Percentiles rank a stretch among this genome's conserved stretches.
phyloP scores from a whole-genome alignment of 352 stramenopile genomes.

The Phytophthora boehmeriae region DNA sequence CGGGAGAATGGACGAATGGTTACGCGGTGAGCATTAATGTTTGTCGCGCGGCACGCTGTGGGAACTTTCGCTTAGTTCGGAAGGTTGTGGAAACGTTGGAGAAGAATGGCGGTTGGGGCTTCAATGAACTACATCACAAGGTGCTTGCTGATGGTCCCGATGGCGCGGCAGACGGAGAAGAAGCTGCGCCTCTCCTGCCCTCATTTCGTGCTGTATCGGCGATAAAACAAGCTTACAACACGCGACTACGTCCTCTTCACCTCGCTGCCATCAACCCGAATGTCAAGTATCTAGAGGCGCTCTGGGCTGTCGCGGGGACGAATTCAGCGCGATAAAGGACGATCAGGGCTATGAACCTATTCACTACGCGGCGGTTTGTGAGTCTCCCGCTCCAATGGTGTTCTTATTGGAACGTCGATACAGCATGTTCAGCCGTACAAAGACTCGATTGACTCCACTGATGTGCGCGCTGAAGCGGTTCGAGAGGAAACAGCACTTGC shows the following conservation, averaged over 20 bases:
- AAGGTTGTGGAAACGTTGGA: slow-evolving; percentile 64
- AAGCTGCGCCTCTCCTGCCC: slow-evolving; percentile 33
- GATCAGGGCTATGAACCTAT: slow-evolving; percentile 65
- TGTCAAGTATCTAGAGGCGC: slow-evolving; percentile 56
- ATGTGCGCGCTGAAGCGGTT: slow-evolving; percentile 52
- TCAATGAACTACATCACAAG: slow-evolving; percentile 65
- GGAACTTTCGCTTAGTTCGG: slow-evolving; percentile 50
- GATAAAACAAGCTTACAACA: slow-evolving; percentile 70
- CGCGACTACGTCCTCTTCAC: slow-evolving; percentile 70
- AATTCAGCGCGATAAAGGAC: slow-evolving; percentile 59
- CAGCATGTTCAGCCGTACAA: slow-evolving; percentile 63
- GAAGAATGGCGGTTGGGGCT: slow-evolving; percentile 56
- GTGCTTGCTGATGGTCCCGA: slow-evolving; percentile 53
- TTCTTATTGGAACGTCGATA: slow-evolving; percentile 67
- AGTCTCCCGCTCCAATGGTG: slow-evolving; percentile 51
- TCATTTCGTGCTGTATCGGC: slow-evolving; percentile 67
- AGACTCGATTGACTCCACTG: slow-evolving; percentile 64
- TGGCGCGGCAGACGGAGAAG: slow-evolving; percentile 7
- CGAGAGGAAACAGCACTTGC: slow-evolving; percentile 67
- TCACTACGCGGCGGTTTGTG: slow-evolving; percentile 71
- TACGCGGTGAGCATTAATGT: slow-evolving; percentile 38
- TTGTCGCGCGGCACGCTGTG: slow-evolving; percentile 36
- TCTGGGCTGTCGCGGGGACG: slow-evolving; percentile 62
- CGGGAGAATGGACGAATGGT: slow-evolving; percentile 53
- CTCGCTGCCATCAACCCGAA: slow-evolving; percentile 81